Conservation (phyloP, 2,329 filamentous ascomycete species). For the Alternaria ethzedia region DNA sequence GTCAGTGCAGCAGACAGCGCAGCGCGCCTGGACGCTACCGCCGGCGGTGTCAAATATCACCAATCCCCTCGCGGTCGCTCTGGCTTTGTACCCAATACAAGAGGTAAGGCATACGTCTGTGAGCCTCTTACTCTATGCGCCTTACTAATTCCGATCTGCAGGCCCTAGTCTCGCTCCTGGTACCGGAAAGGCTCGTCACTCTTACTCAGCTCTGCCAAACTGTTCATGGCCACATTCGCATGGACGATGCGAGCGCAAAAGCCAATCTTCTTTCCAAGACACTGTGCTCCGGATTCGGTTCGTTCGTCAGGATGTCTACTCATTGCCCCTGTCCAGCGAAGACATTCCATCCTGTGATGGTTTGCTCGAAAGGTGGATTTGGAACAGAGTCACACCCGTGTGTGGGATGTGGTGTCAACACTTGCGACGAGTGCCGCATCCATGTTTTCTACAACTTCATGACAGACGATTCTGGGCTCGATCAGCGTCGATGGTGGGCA, state of each 20-base stretch:
- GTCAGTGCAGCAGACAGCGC: not conserved
- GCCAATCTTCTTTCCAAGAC: constrained; percentile 16
- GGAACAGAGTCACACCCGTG: constrained; percentile 24
- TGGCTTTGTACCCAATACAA: constrained; percentile 11
- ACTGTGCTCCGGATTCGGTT: constrained; percentile 11
- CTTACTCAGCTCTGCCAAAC: constrained; percentile 8
- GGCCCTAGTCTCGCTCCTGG: constrained; percentile 7
- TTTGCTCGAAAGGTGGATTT: constrained; percentile 6
- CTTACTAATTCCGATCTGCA: not conserved
- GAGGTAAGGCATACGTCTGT: constrained; percentile 2
- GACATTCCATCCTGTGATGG: not conserved
- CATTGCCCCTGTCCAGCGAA: constrained; percentile 10
- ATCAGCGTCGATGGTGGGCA: constrained; percentile 25
- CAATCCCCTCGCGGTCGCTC: not conserved
- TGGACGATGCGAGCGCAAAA: constrained; percentile 9
- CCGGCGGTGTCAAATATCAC: constrained; percentile 1
- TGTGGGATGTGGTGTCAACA: constrained; percentile 24
- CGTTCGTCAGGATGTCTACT: not conserved
- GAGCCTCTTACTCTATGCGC: not conserved
- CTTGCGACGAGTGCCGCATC: constrained; percentile 38
- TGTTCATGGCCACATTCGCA: constrained; percentile 6
- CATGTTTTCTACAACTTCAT: constrained; percentile 35
- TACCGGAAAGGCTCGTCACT: constrained; percentile 5
- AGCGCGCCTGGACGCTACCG: constrained; percentile 5
- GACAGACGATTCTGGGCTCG: constrained; percentile 24